phyloP scores from a whole-genome alignment of 345 rosid genomes.

The Salix suchowensis region DNA sequence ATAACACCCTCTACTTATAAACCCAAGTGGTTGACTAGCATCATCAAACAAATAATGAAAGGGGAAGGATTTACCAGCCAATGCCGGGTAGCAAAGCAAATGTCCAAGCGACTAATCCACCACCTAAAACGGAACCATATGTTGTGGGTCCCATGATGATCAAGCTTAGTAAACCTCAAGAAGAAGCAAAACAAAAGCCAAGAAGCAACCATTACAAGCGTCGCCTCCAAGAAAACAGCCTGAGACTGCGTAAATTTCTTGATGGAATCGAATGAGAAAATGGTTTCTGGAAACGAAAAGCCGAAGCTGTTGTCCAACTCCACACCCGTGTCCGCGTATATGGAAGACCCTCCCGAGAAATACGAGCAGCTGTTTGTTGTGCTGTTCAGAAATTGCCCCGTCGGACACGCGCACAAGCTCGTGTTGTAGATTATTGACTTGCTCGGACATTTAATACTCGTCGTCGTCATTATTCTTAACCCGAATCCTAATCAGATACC shows the following conservation, averaged over 20 bases:
- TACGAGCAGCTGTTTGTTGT: slow-evolving; percentile 44
- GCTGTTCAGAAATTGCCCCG: slow-evolving; percentile 54
- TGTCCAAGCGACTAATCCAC: slow-evolving; percentile 88
- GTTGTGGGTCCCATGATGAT: slow-evolving; percentile 41
- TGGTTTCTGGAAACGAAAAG: slow-evolving; percentile 49
- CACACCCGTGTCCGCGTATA: slow-evolving; percentile 46
- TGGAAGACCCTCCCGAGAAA: slow-evolving; percentile 38
- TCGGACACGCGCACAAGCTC: slow-evolving; percentile 70
- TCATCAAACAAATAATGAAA: not conserved
- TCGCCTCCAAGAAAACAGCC: slow-evolving; percentile 91
- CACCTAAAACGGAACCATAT: slow-evolving; percentile 77
- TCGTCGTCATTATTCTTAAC: too few relatives aligned
- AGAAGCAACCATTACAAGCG: slow-evolving; percentile 54
- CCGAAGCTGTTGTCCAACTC: slow-evolving; percentile 22
- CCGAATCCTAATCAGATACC: too few relatives aligned
- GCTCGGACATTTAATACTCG: slow-evolving; percentile 39
- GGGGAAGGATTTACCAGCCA: slow-evolving; percentile 63
- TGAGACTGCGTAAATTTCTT: slow-evolving; percentile 81
- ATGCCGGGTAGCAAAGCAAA: slow-evolving; percentile 88
- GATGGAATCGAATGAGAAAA: slow-evolving; percentile 70
- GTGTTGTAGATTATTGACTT: slow-evolving; percentile 58
- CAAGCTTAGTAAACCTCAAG: slow-evolving; percentile 67
- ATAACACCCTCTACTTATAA: not conserved
- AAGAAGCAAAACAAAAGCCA: slow-evolving; percentile 71
- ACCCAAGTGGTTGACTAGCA: not conserved